These are phyloP conservation scores for Fusarium agapanthi DNA, from an alignment of 2,329 filamentous ascomycete species.

Conservation along the genomic window DNA sequence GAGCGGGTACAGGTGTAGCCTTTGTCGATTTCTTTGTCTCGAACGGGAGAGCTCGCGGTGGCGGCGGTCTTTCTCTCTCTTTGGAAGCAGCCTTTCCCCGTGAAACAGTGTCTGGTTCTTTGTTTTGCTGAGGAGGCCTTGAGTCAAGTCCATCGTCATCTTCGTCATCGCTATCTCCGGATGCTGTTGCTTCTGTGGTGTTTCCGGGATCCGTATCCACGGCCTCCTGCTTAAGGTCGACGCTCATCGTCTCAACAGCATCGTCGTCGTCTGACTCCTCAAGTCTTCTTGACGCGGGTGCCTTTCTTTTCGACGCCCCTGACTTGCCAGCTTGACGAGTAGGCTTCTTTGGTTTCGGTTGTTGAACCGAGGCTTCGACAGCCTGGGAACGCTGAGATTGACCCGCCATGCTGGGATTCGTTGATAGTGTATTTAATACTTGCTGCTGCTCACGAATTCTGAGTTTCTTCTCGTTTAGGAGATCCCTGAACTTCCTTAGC, in stretches of 20 bases:
- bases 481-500: slow-evolving; percentile 72
- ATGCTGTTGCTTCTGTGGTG: slow-evolving; percentile 52
- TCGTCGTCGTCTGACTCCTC: slow-evolving; percentile 56
- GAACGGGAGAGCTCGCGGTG: slow-evolving; percentile 57
- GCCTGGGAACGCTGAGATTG: slow-evolving; percentile 42
- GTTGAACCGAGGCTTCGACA: slow-evolving; percentile 9
- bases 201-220: slow-evolving; percentile 53
- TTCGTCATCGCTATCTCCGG: slow-evolving; percentile 55
- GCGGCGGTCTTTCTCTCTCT: slow-evolving; percentile 45
- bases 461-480: slow-evolving; percentile 82
- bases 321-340: slow-evolving; percentile 47
- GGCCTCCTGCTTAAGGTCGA: slow-evolving; percentile 51
- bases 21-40: slow-evolving; percentile 47
- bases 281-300: slow-evolving; percentile 47
- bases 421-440: slow-evolving; percentile 60
- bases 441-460: slow-evolving; percentile 80
- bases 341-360: slow-evolving; percentile 36
- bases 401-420: slow-evolving; percentile 47
- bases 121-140: slow-evolving; percentile 1
- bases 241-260: slow-evolving; percentile 59
- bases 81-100: slow-evolving; percentile 24
- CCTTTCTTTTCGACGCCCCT: slow-evolving; percentile 62
- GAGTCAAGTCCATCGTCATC: slow-evolving; percentile 44
- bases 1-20: slow-evolving; percentile 37
- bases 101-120: neutral